Conservation (phyloP, 441 rosid genomes). For the Manihot esculenta region DNA sequence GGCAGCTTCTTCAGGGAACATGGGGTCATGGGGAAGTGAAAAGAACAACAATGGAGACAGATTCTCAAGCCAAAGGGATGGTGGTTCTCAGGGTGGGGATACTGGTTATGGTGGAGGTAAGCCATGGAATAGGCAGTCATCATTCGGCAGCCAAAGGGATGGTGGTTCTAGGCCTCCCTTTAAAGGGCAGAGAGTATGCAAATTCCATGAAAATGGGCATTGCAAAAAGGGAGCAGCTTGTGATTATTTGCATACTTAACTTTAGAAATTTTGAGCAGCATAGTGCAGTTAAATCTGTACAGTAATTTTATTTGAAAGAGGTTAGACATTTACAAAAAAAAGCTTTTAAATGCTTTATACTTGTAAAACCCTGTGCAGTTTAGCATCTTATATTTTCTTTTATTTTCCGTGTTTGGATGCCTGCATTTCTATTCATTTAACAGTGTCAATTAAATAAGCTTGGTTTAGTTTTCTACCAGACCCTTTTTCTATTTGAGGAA, state of each 20-base stretch:
- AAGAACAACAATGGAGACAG: constrained; percentile 54
- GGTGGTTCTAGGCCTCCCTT: constrained; percentile 41
- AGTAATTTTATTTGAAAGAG: constrained; percentile 31
- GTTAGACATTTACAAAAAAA: constrained; percentile 1
- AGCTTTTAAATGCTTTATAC: constrained; percentile 19
- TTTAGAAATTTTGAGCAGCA: constrained; percentile 25
- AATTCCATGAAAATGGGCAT: constrained; percentile 63
- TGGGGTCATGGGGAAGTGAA: constrained; percentile 54
- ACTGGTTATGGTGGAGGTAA: constrained; percentile 49
- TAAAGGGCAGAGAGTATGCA: constrained; percentile 77
- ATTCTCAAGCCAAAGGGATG: constrained; percentile 38
- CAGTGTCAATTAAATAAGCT: background rate
- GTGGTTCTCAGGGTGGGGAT: constrained; percentile 51
- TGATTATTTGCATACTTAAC: constrained; percentile 67
- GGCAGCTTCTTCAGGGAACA: constrained; percentile 41
- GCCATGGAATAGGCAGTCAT: constrained; percentile 68
- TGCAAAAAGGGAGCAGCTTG: constrained; percentile 88
- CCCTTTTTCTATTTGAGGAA: too few relatives aligned
- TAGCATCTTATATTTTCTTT: background rate
- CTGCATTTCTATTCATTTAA: background rate
- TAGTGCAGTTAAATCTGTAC: constrained; percentile 41
- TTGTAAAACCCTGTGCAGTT: constrained; percentile 20
- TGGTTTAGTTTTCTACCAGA: too few relatives aligned
- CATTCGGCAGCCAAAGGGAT: constrained; percentile 49
- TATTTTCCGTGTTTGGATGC: background rate